These are phyloP conservation scores for Ricinus communis DNA, from an alignment of 345 rosid genomes.

Conservation along the genomic window DNA sequence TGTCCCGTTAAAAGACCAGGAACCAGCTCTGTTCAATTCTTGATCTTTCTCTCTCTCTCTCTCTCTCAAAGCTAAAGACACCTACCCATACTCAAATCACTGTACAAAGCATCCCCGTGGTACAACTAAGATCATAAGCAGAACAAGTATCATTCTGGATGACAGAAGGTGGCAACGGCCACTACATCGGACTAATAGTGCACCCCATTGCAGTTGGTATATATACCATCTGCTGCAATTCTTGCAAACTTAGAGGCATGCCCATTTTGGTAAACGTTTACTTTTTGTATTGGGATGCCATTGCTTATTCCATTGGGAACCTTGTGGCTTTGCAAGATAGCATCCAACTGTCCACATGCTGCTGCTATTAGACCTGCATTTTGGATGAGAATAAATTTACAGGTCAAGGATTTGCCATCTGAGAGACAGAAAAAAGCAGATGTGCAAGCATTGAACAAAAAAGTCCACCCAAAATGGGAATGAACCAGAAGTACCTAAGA, in stretches of 20 bases:
- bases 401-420: neutral
- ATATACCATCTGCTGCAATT: constrained; percentile 47
- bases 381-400: neutral
- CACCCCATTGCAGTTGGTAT: constrained; percentile 60
- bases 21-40: constrained; percentile 13
- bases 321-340: constrained; percentile 37
- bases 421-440: neutral
- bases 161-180: neutral
- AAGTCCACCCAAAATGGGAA: neutral
- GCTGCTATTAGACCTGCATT: constrained; percentile 84
- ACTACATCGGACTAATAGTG: constrained; percentile 46
- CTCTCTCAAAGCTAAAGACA: constrained; percentile 9
- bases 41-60: too few species aligned
- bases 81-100: constrained; percentile 16
- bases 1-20: constrained; percentile 28
- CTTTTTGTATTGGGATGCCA: constrained; percentile 23
- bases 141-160: neutral
- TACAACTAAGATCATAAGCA: neutral
- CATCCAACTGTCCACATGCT: constrained; percentile 63
- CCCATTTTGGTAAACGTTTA: constrained; percentile 47
- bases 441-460: neutral
- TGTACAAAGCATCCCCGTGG: constrained; percentile 21
- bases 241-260: constrained; percentile 44
- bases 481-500: constrained; percentile 53
- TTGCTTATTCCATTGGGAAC: constrained; percentile 38